Percentiles rank a stretch among this genome's conserved stretches.
Evolutionary conservation across 1,284 basidiomycete species (phyloP).

Genomic region (Ceratobasidium sp.): DNA sequence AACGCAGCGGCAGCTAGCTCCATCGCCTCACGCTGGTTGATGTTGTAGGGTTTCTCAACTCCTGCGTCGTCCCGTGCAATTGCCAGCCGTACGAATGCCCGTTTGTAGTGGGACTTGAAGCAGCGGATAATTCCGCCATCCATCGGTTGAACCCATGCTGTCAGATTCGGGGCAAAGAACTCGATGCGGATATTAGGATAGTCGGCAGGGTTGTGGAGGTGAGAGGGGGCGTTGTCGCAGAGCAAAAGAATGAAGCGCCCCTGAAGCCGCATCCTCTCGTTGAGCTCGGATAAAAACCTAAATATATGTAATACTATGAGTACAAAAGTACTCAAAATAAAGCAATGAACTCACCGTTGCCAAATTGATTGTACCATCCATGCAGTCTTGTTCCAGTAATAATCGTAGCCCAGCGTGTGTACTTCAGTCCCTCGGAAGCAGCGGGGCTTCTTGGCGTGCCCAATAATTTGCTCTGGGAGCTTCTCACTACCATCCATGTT

Average conservation of each 20-base stretch:
- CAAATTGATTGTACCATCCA: slow-evolving; percentile 54
- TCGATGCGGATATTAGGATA: slow-evolving; percentile 21
- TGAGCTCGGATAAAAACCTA: slow-evolving; percentile 9
- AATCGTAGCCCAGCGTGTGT: slow-evolving; percentile 51
- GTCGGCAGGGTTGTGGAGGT: slow-evolving; percentile 14
- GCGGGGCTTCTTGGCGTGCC: slow-evolving; percentile 50
- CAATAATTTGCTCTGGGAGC: slow-evolving; percentile 51
- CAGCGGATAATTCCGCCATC: slow-evolving; percentile 35
- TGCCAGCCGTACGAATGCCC: background rate
- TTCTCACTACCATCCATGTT: slow-evolving; percentile 54
- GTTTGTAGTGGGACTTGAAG: slow-evolving; percentile 38
- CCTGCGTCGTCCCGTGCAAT: slow-evolving; percentile 33
- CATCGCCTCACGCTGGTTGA: slow-evolving; percentile 39
- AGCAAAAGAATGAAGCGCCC: slow-evolving; percentile 24
- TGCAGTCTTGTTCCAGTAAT: slow-evolving; percentile 53
- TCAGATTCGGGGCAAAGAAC: slow-evolving; percentile 39
- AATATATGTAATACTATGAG: background rate
- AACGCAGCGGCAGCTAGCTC: slow-evolving; percentile 48
- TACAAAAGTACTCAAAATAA: background rate
- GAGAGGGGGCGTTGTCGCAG: slow-evolving; percentile 24
- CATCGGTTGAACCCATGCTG: slow-evolving; percentile 33
- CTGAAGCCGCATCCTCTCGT: slow-evolving; percentile 19
- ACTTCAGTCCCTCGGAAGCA: slow-evolving; percentile 49
- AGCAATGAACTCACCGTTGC: slow-evolving; percentile 10
- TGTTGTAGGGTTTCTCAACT: slow-evolving; percentile 19